Conservation (phyloP, 2,329 filamentous ascomycete genomes). For the Huntiella moniliformis region DNA sequence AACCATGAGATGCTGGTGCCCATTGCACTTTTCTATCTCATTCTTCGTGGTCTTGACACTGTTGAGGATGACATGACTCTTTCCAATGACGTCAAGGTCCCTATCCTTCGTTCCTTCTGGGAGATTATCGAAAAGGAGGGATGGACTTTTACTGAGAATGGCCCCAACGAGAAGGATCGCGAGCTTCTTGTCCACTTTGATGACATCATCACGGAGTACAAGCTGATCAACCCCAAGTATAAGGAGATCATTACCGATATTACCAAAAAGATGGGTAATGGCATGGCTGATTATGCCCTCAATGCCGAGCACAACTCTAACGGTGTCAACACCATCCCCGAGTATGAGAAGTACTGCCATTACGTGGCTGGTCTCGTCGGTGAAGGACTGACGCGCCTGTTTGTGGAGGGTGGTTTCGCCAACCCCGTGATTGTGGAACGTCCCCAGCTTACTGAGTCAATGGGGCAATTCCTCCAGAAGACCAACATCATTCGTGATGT, state of each 20-base stretch:
- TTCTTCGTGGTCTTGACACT: slow-evolving; percentile 85
- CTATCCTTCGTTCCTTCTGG: slow-evolving; percentile 67
- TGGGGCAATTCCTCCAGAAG: slow-evolving; percentile 96
- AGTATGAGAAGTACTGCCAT: slow-evolving; percentile 95
- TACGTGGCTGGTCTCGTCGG: slow-evolving; percentile 98
- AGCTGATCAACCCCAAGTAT: slow-evolving; percentile 72
- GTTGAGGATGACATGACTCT: slow-evolving; percentile 98
- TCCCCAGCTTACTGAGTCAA: slow-evolving; percentile 71
- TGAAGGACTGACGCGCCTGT: slow-evolving; percentile 76
- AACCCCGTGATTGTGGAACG: slow-evolving; percentile 68
- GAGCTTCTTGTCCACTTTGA: slow-evolving; percentile 87
- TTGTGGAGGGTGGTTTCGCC: slow-evolving; percentile 70
- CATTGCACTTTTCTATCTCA: slow-evolving; percentile 79
- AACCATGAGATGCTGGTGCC: slow-evolving; percentile 86
- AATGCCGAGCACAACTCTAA: slow-evolving; percentile 66
- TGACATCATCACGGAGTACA: slow-evolving; percentile 68
- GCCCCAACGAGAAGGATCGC: slow-evolving; percentile 82
- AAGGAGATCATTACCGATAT: slow-evolving; percentile 80
- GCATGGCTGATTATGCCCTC: slow-evolving; percentile 89
- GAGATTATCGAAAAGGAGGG: slow-evolving; percentile 61
- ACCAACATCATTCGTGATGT: slow-evolving; percentile 97
- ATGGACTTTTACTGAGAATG: slow-evolving; percentile 77
- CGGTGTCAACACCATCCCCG: slow-evolving; percentile 63
- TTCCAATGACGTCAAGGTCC: slow-evolving; percentile 61
- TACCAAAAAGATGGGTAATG: slow-evolving; percentile 85